Evolutionary conservation across 306 rosid genomes (phyloP), one percentile per base, ranked within the genome.

Genomic region (Cotoneaster glaucophyllus): DNA sequence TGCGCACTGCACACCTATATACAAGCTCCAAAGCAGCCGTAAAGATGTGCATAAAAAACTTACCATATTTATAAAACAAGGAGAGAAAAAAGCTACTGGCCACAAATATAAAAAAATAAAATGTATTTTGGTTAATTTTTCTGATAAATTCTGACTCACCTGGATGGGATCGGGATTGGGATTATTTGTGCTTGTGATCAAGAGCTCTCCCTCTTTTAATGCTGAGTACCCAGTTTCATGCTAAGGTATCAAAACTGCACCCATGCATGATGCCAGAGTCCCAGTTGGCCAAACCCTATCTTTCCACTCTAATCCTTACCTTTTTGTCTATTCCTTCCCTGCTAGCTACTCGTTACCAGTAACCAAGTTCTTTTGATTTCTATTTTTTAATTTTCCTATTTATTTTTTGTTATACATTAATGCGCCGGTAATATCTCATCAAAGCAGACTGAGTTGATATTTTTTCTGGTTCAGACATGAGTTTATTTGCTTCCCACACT

Each of bases 21-120:
- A 64, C 15, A 45, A 59, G 28, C 67, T 75, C 62, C 80, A 56
- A 72, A 70, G 37, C 85, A 79, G 83, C 83, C 86, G 82, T 78
- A 69, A 74, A 72, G 66, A 54, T n/a, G 77, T 18, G 43, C 25
- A 43, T 11, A 21, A 14, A 61, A 61, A 45, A n/a, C 48, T 62
- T 63, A 62, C 62, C 66, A 71, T 74, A 39, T 50, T 69, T 69
- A 57, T 59, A 48, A 50, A 59, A 32, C 19, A 44, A 45, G 22
- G 61, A 21, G 34, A 56, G 26, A 54, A 44, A 61, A 22, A 26
- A 56, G 32, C 4, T 31, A 26, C 11, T 26, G 21, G 34, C 24
- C 62, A 10, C 66, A 50, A 50, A 15, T 17, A 50, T 50, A 50
- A 50, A 50, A 48, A 50, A 50, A 50, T 1, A 50, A 50, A 1